Evolutionary conservation across 139 green algal genomes (phyloP), one percentile per base, ranked within the genome.

Genomic region (Zygnema cylindricum): DNA sequence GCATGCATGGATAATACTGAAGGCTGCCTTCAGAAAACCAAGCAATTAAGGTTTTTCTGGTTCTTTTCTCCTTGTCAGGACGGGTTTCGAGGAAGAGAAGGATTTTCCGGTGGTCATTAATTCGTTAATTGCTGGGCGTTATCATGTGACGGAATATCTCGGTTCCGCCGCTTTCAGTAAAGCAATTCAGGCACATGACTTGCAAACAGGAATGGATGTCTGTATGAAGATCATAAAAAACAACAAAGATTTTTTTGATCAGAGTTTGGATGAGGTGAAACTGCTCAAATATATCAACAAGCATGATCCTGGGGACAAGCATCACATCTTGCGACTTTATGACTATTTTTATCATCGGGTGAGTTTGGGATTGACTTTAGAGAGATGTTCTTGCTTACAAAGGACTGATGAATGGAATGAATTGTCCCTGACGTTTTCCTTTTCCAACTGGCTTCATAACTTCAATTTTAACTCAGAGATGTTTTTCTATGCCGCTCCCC

Each of bases 391-490:
- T 84, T 0, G 97, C 98, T 86, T 97, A 99, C 93, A 97, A 98
- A 91, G 98, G 98, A 92, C 93, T 99, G 76, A 93, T 98, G 83
- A 93, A 91, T 42, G 96, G 95, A 85, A 92, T 98, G 21, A 98
- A 98, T 85, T 75, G 79, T 16, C 88, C 93, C 96, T 96, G 84
- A 93, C 3, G 96, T 98, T 76, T 93, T 97, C 86, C 82, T 95
- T 38, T 93, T 94, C 86, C 93, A 98, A 36, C 94, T 99, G 84
- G 93, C 96, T 23, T 93, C 98, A 75, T 96, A 96, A 87, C 96
- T 99, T 92, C 98, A 95, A 91, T 98, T 99, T 86, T 99, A 99
- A 93, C 97, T n/a, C n/a, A n/a, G n/a, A n/a, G n/a, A n/a, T n/a
- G n/a, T n/a, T n/a, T n/a, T n/a, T n/a, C n/a, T n/a, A n/a, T n/a